phyloP scores from a whole-genome alignment of 805 yeast species.

The Pichia gijzeniarum region DNA sequence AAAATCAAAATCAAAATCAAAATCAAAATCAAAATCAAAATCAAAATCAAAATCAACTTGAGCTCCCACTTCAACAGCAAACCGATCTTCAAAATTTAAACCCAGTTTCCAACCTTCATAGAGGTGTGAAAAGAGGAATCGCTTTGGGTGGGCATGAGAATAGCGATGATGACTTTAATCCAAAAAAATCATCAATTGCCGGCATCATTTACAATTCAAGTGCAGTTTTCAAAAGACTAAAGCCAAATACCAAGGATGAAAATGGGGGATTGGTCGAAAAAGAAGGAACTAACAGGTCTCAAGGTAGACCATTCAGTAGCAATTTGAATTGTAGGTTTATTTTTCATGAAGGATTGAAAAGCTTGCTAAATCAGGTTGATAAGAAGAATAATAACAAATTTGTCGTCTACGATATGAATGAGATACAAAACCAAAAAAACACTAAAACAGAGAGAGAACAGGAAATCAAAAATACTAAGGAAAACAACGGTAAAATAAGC shows the following conservation, averaged over 20 bases:
- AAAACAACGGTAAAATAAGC: not conserved
- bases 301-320: conserved; percentile 33
- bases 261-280: conserved; percentile 5
- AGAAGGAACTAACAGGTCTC: conserved; percentile 18
- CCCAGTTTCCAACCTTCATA: not conserved
- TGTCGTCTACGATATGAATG: conserved; percentile 14
- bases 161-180: not conserved
- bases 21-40: too few relatives aligned
- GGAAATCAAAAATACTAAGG: not conserved
- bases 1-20: too few relatives aligned
- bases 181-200: conserved; percentile 18
- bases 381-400: conserved; percentile 18
- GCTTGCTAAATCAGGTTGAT: conserved; percentile 23
- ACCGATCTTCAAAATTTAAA: too few relatives aligned
- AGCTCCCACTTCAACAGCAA: too few relatives aligned
- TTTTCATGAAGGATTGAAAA: conserved; percentile 22
- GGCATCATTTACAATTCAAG: conserved; percentile 24
- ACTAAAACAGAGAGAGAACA: not conserved
- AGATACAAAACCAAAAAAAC: not conserved
- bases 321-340: conserved; percentile 25
- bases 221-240: conserved; percentile 23
- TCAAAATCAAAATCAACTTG: too few relatives aligned
- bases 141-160: not conserved
- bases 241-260: conserved; percentile 11
- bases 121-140: not conserved